Percentiles rank a stretch among this genome's conserved stretches.
Conservation (phyloP, 441 rosid genomes). For the Aquilaria agallochum region DNA sequence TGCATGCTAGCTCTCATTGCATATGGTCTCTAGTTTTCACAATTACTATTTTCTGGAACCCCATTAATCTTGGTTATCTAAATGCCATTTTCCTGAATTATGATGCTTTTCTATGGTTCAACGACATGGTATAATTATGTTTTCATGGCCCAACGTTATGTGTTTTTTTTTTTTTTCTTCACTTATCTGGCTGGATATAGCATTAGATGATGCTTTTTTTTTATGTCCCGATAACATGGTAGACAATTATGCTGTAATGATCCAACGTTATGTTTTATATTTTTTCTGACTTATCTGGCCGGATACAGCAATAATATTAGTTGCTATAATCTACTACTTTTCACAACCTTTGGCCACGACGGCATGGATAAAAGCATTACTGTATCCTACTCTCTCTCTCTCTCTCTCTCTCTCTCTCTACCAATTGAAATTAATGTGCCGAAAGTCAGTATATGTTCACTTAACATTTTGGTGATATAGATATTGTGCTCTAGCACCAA, state of each 20-base stretch:
- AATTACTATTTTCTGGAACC: no score
- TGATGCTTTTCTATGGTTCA: neutral
- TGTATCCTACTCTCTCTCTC: constrained; percentile 51
- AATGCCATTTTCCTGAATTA: no score
- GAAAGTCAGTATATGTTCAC: constrained; percentile 10
- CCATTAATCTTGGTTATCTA: no score
- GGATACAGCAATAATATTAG: constrained; percentile 68
- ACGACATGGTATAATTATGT: neutral
- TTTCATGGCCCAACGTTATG: neutral
- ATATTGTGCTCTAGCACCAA: constrained; percentile 83
- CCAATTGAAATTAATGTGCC: neutral
- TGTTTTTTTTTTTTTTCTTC: no score
- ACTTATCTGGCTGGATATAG: constrained; percentile 28
- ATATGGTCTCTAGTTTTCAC: no score
- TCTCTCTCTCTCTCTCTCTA: neutral
- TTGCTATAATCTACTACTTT: constrained; percentile 63
- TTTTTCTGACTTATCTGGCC: constrained; percentile 1
- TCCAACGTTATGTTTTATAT: neutral
- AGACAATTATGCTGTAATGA: no score
- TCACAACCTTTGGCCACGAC: constrained; percentile 51
- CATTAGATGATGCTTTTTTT: constrained; percentile 7
- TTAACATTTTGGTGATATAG: constrained; percentile 32
- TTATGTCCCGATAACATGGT: no score
- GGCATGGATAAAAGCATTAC: constrained; percentile 61
- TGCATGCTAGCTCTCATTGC: no score